A percentile compares a stretch with the other conserved stretches of the same genome.
phyloP scores from a whole-genome alignment of 441 rosid genomes.

The Cnidoscolus chayamansa region DNA sequence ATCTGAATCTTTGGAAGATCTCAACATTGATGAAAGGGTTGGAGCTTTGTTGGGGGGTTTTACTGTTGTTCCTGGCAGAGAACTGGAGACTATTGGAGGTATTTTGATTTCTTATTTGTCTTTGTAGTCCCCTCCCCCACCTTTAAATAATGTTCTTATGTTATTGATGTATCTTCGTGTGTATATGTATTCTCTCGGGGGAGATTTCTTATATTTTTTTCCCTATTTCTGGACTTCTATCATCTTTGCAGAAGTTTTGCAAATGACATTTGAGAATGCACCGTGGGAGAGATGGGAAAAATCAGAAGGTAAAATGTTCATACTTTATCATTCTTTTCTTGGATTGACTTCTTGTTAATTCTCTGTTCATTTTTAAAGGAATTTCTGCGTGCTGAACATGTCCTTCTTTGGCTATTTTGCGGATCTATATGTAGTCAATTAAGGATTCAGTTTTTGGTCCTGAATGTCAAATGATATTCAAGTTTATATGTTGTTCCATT shows the following conservation, averaged over 20 bases:
- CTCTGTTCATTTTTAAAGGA: not conserved
- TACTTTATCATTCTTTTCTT: not conserved
- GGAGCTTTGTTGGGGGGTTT: constrained; percentile 69
- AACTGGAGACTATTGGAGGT: constrained; percentile 88
- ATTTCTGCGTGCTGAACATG: not conserved
- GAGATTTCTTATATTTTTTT: constrained; percentile 19
- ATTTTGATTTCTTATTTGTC: constrained; percentile 18
- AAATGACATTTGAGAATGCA: constrained; percentile 51
- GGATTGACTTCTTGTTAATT: not conserved
- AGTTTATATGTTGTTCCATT: not conserved
- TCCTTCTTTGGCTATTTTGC: not conserved
- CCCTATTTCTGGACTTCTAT: constrained; percentile 7
- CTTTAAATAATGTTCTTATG: not conserved
- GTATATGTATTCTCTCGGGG: not conserved
- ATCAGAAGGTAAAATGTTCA: constrained; percentile 53
- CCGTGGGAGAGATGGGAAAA: constrained; percentile 48
- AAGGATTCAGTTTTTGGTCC: not conserved
- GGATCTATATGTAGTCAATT: not conserved
- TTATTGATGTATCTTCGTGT: not conserved
- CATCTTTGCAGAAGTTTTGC: constrained; percentile 64
- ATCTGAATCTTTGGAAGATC: constrained; percentile 48
- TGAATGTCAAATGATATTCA: not conserved
- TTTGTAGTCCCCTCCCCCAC: not conserved
- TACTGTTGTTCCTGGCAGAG: constrained; percentile 67
- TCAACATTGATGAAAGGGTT: constrained; percentile 70